These are phyloP conservation scores for Priceomyces fermenticarens DNA, from an alignment of 805 yeast species.

Conservation along the genomic window DNA sequence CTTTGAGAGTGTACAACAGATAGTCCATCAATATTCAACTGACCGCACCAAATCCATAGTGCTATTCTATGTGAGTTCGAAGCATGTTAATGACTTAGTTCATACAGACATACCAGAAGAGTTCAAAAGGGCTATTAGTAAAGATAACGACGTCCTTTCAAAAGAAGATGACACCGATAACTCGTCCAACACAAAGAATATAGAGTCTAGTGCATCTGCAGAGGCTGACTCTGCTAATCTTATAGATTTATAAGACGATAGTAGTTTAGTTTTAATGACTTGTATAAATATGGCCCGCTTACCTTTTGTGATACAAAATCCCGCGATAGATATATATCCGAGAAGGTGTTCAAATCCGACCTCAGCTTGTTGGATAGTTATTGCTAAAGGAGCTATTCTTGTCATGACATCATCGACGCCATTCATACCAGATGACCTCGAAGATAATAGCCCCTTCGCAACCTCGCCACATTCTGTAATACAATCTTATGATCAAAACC, in stretches of 20 bases:
- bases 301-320: neutral
- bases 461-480: slow-evolving; percentile 27
- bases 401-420: slow-evolving; percentile 43
- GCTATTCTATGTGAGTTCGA: slow-evolving; percentile 17
- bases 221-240: neutral
- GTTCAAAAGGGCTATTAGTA: slow-evolving; percentile 13
- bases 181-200: too few species aligned
- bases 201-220: too few species aligned
- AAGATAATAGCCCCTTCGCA: slow-evolving; percentile 41
- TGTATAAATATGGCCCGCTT: neutral
- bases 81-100: slow-evolving; percentile 4
- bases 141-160: slow-evolving; percentile 13
- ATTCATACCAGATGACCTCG: slow-evolving; percentile 46
- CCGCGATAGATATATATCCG: neutral
- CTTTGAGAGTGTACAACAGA: slow-evolving; percentile 16
- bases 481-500: slow-evolving; percentile 3
- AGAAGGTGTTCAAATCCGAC: neutral
- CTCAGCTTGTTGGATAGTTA: too few species aligned
- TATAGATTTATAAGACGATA: neutral
- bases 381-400: too few species aligned
- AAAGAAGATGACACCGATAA: neutral
- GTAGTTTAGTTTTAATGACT: neutral
- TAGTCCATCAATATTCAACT: slow-evolving; percentile 12
- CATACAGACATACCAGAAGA: slow-evolving; percentile 6
- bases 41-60: slow-evolving; percentile 11